Conservation (phyloP, 306 rosid species). For the Mimosa bimucronata region DNA sequence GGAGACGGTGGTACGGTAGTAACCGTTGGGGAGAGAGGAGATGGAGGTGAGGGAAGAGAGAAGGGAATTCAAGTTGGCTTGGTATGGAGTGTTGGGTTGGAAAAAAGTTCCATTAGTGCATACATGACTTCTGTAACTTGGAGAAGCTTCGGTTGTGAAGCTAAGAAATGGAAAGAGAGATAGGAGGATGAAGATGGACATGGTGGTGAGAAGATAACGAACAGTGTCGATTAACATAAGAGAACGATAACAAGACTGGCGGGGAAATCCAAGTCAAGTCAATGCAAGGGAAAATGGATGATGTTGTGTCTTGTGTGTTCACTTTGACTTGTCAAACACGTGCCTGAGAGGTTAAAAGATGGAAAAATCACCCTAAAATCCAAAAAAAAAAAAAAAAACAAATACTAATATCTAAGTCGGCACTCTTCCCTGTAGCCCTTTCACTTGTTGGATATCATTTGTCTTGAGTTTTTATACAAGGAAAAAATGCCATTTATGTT, state of each 20-base stretch:
- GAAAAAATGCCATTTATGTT: too few relatives aligned
- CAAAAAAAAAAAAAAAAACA: too few relatives aligned
- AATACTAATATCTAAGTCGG: too few relatives aligned
- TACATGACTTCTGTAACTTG: fast-evolving
- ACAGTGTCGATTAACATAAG: not conserved
- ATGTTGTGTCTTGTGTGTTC: too few relatives aligned
- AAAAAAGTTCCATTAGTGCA: constrained; percentile 32
- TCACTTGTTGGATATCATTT: too few relatives aligned
- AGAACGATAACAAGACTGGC: too few relatives aligned
- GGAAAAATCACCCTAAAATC: too few relatives aligned
- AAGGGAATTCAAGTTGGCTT: constrained; percentile 43
- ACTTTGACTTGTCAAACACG: too few relatives aligned
- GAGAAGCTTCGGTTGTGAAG: constrained; percentile 30
- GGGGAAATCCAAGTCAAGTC: not conserved
- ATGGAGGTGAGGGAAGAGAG: constrained; percentile 48
- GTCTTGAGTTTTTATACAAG: too few relatives aligned
- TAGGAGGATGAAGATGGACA: constrained; percentile 24
- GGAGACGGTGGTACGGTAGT: constrained; percentile 34
- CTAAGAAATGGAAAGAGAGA: not conserved
- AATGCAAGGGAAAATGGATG: not conserved
- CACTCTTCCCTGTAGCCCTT: too few relatives aligned
- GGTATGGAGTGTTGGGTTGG: constrained; percentile 46
- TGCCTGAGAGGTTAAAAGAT: too few relatives aligned
- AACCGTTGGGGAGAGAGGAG: constrained; percentile 43
- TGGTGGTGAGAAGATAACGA: not conserved